Percentiles rank a stretch among this genome's conserved stretches.
phyloP scores from a whole-genome alignment of 768 basidiomycete genomes.

The Gymnopilus dilepis region DNA sequence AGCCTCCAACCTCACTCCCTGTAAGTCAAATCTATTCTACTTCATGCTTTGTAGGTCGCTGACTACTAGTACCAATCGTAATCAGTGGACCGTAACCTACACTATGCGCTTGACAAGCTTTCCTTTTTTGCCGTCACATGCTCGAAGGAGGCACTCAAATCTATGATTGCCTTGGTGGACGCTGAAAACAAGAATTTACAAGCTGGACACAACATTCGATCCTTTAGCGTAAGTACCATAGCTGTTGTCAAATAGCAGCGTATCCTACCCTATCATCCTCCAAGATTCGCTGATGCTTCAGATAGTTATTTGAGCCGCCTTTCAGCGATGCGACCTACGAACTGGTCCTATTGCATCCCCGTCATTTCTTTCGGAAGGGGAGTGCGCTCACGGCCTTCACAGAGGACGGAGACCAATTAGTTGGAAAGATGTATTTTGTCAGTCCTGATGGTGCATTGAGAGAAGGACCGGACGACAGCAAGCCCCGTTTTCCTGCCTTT shows the following conservation, averaged over 20 bases:
- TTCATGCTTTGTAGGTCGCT: background rate
- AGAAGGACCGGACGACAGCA: background rate
- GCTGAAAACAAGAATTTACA: conserved; percentile 2
- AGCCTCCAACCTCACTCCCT: conserved; percentile 6
- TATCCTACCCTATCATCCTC: too few relatives aligned
- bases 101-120: conserved; percentile 14
- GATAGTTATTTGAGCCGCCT: background rate
- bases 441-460: conserved; percentile 10
- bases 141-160: conserved; percentile 14
- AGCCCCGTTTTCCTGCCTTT: conserved; percentile 3
- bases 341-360: conserved; percentile 10
- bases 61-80: too few relatives aligned
- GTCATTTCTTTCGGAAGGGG: conserved; percentile 12
- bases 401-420: background rate
- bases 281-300: too few relatives aligned
- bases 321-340: conserved; percentile 18
- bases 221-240: too few relatives aligned
- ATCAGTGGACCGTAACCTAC: conserved; percentile 18
- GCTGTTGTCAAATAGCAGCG: too few relatives aligned
- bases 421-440: conserved; percentile 8
- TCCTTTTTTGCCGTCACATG: conserved; percentile 22
- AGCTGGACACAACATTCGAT: too few relatives aligned
- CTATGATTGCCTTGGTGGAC: conserved; percentile 13
- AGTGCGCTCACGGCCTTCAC: conserved; percentile 9
- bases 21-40: conserved; percentile 3